Percentiles rank a stretch among this genome's conserved stretches.
Evolutionary conservation across 768 basidiomycete genomes (phyloP).

Genomic region (Pleurotus ostreatus): DNA sequence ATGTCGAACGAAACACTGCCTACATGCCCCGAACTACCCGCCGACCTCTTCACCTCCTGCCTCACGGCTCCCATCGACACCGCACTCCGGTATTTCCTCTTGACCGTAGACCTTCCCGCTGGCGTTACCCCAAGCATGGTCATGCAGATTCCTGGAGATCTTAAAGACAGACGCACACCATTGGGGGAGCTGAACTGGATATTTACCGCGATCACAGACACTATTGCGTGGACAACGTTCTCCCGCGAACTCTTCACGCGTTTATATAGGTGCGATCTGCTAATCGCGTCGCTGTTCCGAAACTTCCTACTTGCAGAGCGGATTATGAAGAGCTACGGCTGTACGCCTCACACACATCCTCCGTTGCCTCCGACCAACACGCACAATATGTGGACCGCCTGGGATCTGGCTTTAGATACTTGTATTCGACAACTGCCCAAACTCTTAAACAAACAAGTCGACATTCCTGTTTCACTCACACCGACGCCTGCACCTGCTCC

Average conservation of each 20-base stretch:
- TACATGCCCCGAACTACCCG: constrained; percentile 93
- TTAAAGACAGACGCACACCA: constrained; percentile 94
- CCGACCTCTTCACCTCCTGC: constrained; percentile 96
- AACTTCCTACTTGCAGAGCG: constrained; percentile 97
- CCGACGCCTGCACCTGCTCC: constrained; percentile 16
- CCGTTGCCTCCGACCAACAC: constrained; percentile 94
- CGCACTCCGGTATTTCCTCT: constrained; percentile 89
- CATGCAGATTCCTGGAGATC: constrained; percentile 91
- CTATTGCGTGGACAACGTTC: constrained; percentile 98
- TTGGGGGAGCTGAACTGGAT: constrained; percentile 99
- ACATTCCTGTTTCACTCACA: constrained; percentile 12
- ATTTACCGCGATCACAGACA: constrained; percentile 98
- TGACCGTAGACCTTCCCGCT: constrained; percentile 82
- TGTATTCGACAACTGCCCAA: constrained; percentile 92
- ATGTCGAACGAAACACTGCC: constrained; percentile 88
- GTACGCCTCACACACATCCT: constrained; percentile 92
- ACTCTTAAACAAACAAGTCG: constrained; percentile 46
- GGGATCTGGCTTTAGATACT: constrained; percentile 96
- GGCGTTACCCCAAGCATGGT: constrained; percentile 86
- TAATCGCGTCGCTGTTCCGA: constrained; percentile 94
- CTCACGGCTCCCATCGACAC: constrained; percentile 98
- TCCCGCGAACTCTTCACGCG: constrained; percentile 91
- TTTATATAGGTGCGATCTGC: constrained; percentile 90
- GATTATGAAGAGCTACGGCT: constrained; percentile 97
- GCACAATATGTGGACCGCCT: constrained; percentile 93